Evolutionary conservation across 2,329 filamentous ascomycete species (phyloP).

Genomic region (Diaporthe sp.): DNA sequence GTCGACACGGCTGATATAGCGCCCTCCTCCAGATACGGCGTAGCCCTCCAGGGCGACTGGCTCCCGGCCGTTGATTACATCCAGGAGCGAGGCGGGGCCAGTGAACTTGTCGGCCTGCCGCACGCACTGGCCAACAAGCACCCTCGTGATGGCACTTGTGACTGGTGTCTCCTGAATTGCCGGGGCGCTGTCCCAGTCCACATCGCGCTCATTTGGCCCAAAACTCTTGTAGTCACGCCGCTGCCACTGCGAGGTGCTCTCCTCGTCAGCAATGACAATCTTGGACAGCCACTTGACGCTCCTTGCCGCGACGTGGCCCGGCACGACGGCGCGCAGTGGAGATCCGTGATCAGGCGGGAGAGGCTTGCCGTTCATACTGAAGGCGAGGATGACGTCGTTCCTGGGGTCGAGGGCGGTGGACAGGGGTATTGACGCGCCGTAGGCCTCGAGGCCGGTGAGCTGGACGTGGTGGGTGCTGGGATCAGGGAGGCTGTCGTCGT

Average conservation of each 20-base stretch:
- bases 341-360: constrained; percentile 77
- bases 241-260: constrained; percentile 76
- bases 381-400: constrained; percentile 76
- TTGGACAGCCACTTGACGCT: constrained; percentile 79
- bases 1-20: constrained; percentile 77
- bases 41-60: constrained; percentile 69
- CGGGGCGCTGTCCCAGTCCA: constrained; percentile 74
- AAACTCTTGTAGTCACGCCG: constrained; percentile 78
- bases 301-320: constrained; percentile 76
- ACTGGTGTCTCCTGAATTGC: constrained; percentile 79
- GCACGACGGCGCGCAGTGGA: constrained; percentile 73
- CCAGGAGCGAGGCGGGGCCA: constrained; percentile 34
- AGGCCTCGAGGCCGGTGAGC: constrained; percentile 72
- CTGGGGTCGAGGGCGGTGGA: constrained; percentile 70
- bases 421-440: constrained; percentile 73
- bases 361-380: constrained; percentile 75
- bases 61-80: not conserved
- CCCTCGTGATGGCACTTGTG: constrained; percentile 74
- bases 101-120: constrained; percentile 10
- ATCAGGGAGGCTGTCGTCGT: constrained; percentile 39
- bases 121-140: constrained; percentile 58
- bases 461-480: constrained; percentile 65
- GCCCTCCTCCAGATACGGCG: constrained; percentile 77
- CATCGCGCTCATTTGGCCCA: constrained; percentile 71
- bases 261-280: constrained; percentile 75